Base-by-base conservation (phyloP, 2,329 filamentous ascomycete genomes). In the Neopestalotiopsis rosae region DNA sequence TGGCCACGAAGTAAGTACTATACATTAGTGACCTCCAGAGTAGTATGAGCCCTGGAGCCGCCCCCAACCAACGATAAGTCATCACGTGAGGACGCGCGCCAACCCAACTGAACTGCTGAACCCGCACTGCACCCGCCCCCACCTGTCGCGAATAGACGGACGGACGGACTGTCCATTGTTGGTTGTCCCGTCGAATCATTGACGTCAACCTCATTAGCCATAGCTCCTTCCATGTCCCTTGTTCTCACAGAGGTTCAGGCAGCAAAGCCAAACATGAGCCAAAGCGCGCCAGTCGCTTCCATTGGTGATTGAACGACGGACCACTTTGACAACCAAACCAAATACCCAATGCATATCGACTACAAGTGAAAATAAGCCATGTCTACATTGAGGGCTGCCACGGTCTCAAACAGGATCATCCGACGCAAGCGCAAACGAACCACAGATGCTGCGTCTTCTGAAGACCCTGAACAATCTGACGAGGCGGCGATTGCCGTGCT, bases 351-450 rank as follows among this genome's bases (percentile, higher is more conserved):
- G 75, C 74, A 76, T 73, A 71, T 76, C 64, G 73, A 75, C 57
- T 74, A 74, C 56, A 74, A 71, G 67, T 76, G 71, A 76, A 30
- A 28, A 28, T 28, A 28, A 28, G 24, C 17, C 45, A 85, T 85
- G 84, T 79, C 82, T 72, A 81, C 81, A 72, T 74, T 86, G 34
- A 82, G 85, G 75, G 84, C 83, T 67, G 83, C 83, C 9, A 84
- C 84, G 5, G 81, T 84, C 17, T 85, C 84, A 3, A 84, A 84
- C 69, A 74, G 75, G 52, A 67, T 79, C 49, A 70, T 80, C 28
- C 75, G 73, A 57, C 74, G 77, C 17, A 84, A 84, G 68, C 78
- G 82, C 45, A 84, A 82, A 72, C 76, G 80, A 42, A 75, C 75
- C 45, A 38, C 70, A n/a, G 75, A 77, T 67, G 74, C 77, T 67